Base-by-base conservation (phyloP, 75 land plant genomes). In the Larix kaempferi region DNA sequence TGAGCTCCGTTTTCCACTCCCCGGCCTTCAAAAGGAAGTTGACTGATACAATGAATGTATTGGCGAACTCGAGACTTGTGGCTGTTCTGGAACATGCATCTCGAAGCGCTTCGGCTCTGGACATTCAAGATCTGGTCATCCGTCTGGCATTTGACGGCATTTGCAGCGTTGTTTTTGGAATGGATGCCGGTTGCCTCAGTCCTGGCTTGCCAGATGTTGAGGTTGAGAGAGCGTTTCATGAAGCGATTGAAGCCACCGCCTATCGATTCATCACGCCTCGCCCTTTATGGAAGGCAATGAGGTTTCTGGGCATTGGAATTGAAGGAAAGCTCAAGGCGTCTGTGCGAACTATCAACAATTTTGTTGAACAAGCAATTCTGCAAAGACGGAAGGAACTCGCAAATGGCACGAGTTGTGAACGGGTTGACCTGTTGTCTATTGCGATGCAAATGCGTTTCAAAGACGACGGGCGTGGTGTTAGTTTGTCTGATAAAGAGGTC, bases 51-150 rank as follows among this genome's bases (percentile, higher is more conserved):
- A 74, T 78, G 35, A 74, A 80, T 2, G 72, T 41, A 6, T 4
- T 17, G n/a, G 79, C 69, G 23, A 17, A 33, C 35, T 14, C 39
- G 52, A 61, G 62, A 29, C 79, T 78, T 39, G n/a, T 78, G 16
- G 75, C 79, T 5, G 22, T 65, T 4, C 76, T 78, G 49, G 49
- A 71, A 10, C 54, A 49, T 11, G 54, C 54, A 49, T 10, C 54
- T 49, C 54, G 72, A 16, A 22, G 26, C 16, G 59, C 35, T 8
- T 63, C 78, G 27, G 78, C 22, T 6, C 15, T 83, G 35, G 85
- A 84, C 29, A 58, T 84, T n/a, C 88, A 86, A 29, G 88, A 86
- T 17, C 41, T 86, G 0, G 25, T 86, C 10, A 62, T 84, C 17
- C 84, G 84, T 15, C 78, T 77, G 52, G 78, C 84, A 1, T 84